Evolutionary conservation across 306 rosid species (phyloP), one percentile per base, ranked within the genome.

Genomic region (Acmispon strigosus): DNA sequence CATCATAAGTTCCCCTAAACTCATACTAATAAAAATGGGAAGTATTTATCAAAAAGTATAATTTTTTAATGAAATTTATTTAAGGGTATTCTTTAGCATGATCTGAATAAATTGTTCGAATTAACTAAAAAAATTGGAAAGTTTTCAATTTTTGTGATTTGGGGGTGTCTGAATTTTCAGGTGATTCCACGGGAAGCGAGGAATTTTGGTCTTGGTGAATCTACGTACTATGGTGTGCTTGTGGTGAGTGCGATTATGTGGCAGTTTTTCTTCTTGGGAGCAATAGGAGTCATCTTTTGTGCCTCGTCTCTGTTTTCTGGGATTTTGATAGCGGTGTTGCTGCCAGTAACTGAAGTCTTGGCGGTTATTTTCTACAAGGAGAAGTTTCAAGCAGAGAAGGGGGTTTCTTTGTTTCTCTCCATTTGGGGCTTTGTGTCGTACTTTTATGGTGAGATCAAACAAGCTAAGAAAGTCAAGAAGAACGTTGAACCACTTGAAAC

Each of bases 251-350:
- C 86, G 5, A 52, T 93, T 16, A 3, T 88, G 2, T 93, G 92
- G 93, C 97, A 93, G 48, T 39, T 24, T 6, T 93, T 90, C 79
- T 93, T 88, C 75, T 8, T 93, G 55, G 98, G 97, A 53, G 88
- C 89, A 0, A 74, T 90, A 2, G 98, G 97, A 43, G 76, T 93
- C 3, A 67, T 90, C 39, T 93, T 86, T 32, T 88, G 88, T 60
- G 81, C 86, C 0, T 90, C 97, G 0, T 90, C 98, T 8, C 50
- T 90, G 49, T 27, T 90, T 0, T 90, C 97, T 0, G 98, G 77
- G 0, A 78, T 93, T 24, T 24, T 87, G 1, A 86, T 93, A 1
- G 83, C 97, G 0, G 84, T 81, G 8, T 50, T 78, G 3, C 76
- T 93, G 1, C 98, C 97, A 0, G 37, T 87, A 0, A 87, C 89